A percentile compares a stretch with the other conserved stretches of the same genome.
These are phyloP conservation scores for Fusarium mangiferae DNA, from an alignment of 2,329 filamentous ascomycete genomes.

Conservation along the genomic window DNA sequence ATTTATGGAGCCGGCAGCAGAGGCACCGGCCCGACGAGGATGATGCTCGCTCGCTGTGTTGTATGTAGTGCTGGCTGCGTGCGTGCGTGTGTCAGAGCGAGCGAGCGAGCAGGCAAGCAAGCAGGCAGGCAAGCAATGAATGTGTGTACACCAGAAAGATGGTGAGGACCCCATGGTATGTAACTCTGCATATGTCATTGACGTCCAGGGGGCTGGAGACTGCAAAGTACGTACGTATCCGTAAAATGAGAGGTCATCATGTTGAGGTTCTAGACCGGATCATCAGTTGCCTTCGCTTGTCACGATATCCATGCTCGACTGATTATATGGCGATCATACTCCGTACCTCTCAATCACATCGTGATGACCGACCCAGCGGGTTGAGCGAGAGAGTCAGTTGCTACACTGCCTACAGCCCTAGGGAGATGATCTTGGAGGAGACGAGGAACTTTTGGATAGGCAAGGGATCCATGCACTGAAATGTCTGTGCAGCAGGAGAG, in stretches of 20 bases:
- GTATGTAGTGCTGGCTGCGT: neutral
- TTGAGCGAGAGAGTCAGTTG: neutral
- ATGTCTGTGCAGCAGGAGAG: slow-evolving; percentile 19
- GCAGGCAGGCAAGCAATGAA: neutral
- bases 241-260: slow-evolving; percentile 19
- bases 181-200: neutral
- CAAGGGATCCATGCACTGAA: slow-evolving; percentile 28
- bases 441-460: slow-evolving; percentile 21
- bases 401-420: slow-evolving; percentile 30
- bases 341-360: neutral
- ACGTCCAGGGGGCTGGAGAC: neutral
- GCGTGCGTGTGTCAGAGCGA: neutral
- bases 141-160: neutral
- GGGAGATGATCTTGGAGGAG: slow-evolving; percentile 11
- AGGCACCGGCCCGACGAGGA: slow-evolving; percentile 6
- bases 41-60: neutral
- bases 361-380: slow-evolving; percentile 5
- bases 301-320: slow-evolving; percentile 12
- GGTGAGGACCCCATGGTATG: slow-evolving; percentile 13
- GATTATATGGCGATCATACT: slow-evolving; percentile 17
- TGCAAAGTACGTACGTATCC: neutral
- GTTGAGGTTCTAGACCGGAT: slow-evolving; percentile 32
- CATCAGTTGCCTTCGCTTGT: slow-evolving; percentile 10
- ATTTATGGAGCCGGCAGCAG: slow-evolving; percentile 2
- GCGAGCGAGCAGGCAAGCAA: neutral